Percentiles rank a stretch among this genome's conserved stretches.
These are phyloP conservation scores for Talaromyces sp. DNA, from an alignment of 2,329 filamentous ascomycete genomes.

Conservation along the genomic window DNA sequence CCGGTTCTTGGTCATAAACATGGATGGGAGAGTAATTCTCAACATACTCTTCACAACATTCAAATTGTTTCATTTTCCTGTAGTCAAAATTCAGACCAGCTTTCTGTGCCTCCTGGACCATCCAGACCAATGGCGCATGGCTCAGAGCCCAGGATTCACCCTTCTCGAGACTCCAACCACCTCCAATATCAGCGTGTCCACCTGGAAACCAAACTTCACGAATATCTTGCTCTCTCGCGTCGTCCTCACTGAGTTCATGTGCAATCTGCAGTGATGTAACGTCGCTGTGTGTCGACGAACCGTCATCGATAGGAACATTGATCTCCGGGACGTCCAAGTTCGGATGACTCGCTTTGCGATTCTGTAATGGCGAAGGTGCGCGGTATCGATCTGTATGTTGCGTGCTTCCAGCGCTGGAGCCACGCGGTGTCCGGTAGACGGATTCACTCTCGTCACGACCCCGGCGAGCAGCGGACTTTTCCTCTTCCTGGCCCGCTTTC, in stretches of 20 bases:
- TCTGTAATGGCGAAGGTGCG: conserved; percentile 21
- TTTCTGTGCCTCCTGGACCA: conserved; percentile 61
- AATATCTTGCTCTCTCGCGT: conserved; percentile 62
- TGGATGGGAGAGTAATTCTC: conserved; percentile 36
- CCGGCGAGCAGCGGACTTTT: background rate
- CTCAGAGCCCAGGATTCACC: conserved; percentile 59
- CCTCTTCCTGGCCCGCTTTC: conserved; percentile 1
- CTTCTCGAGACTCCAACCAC: conserved; percentile 63
- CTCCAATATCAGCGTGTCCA: conserved; percentile 74
- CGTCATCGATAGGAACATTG: conserved; percentile 29
- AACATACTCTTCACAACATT: conserved; percentile 53
- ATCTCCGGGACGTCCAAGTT: conserved; percentile 30
- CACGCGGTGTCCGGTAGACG: conserved; percentile 28
- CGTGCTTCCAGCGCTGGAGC: conserved; percentile 23
- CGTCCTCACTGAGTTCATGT: conserved; percentile 24
- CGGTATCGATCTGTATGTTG: conserved; percentile 28
- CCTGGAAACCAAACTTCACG: conserved; percentile 74
- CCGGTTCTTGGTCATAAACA: conserved; percentile 14
- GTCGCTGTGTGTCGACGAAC: conserved; percentile 29
- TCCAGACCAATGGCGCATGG: conserved; percentile 67
- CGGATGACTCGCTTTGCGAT: conserved; percentile 13
- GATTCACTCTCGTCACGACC: conserved; percentile 22
- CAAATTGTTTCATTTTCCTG: conserved; percentile 63
- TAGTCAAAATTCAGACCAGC: conserved; percentile 70
- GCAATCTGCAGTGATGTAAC: conserved; percentile 31